Base-by-base conservation (phyloP, 176 grass and related monocot species). In the Ampelocalamus luodianensis region DNA sequence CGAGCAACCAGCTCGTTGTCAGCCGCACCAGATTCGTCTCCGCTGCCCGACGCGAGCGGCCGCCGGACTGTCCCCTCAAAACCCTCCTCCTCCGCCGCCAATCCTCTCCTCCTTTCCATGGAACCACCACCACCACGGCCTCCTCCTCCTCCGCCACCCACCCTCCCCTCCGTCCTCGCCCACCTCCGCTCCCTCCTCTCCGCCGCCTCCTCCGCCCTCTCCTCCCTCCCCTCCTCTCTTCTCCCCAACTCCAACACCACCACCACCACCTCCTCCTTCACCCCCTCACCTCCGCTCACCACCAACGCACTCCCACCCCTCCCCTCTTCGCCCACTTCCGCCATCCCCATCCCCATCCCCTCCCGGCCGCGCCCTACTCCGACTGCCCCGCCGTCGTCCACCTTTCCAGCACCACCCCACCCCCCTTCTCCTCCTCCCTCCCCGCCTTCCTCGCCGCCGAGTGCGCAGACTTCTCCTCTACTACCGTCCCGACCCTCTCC, bases 361-460 rank as follows among this genome's bases (percentile, higher is more conserved):
- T 13, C 71, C 43, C 65, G 43, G 66, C 87, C 64, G 74, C 43
- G 68, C 83, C 85, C 68, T 98, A 95, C 83, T 39, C 64, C 76
- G 91, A 95, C 5, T 95, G 96, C 84, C 96, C 91, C 54, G 93
- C 85, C 43, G 93, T 93, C 58, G 91, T 98, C 58, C 26, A 39
- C 66, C 4, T 12, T 51, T 44, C 86, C 20, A 77, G 77, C 14
- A 46, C 89, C 22, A 36, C 71, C 14, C 80, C 68, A 3, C 58
- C 38, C 43, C 66, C 76, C 1, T 34, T 64, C 15, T 79, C 77
- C 14, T 87, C 84, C n/a, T 66, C 83, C 10, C 77, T 98, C 50
- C 89, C 96, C 14, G 83, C 89, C 22, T 92, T 92, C 84, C 71
- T 98, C 38, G 87, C 88, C 23, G 65, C 20, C 10, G 89, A 94